These are phyloP conservation scores for Mycosphaerella arachidis DNA, from an alignment of 2,329 filamentous ascomycete species.

Conservation along the genomic window DNA sequence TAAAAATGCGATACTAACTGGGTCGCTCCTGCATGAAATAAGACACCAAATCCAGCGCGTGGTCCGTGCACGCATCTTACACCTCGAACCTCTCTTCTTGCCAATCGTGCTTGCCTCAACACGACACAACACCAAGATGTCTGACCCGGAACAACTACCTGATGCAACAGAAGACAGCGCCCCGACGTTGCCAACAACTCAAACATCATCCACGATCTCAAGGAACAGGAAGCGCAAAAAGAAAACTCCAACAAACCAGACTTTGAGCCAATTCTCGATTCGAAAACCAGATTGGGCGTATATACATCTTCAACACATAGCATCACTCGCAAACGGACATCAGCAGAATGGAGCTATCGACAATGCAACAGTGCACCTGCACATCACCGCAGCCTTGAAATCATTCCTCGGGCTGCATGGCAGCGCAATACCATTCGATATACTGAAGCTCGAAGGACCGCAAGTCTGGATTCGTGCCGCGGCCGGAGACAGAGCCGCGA, in stretches of 20 bases:
- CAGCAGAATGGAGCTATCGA: slow-evolving; percentile 44
- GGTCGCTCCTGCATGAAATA: neutral
- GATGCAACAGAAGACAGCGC: slow-evolving; percentile 7
- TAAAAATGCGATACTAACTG: neutral
- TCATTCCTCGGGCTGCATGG: slow-evolving; percentile 69
- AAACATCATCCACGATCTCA: neutral
- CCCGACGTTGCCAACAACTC: slow-evolving; percentile 4
- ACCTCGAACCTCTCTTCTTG: neutral
- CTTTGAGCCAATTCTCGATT: slow-evolving; percentile 37
- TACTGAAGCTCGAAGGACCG: slow-evolving; percentile 56
- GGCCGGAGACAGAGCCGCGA: slow-evolving; percentile 54
- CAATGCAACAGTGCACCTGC: slow-evolving; percentile 57
- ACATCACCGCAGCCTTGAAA: slow-evolving; percentile 59
- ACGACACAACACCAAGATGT: slow-evolving; percentile 2
- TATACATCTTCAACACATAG: slow-evolving; percentile 38
- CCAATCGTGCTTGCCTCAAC: neutral
- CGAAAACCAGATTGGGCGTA: slow-evolving; percentile 39
- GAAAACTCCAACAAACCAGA: slow-evolving; percentile 15
- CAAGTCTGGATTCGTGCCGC: slow-evolving; percentile 64
- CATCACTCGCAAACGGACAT: slow-evolving; percentile 2
- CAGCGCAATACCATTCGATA: slow-evolving; percentile 62
- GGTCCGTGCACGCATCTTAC: neutral
- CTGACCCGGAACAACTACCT: slow-evolving; percentile 10
- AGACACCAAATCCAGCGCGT: too few species aligned
- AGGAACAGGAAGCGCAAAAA: slow-evolving; percentile 17